These are phyloP conservation scores for Rhizophora mangle DNA, from an alignment of 345 rosid species.

Conservation along the genomic window DNA sequence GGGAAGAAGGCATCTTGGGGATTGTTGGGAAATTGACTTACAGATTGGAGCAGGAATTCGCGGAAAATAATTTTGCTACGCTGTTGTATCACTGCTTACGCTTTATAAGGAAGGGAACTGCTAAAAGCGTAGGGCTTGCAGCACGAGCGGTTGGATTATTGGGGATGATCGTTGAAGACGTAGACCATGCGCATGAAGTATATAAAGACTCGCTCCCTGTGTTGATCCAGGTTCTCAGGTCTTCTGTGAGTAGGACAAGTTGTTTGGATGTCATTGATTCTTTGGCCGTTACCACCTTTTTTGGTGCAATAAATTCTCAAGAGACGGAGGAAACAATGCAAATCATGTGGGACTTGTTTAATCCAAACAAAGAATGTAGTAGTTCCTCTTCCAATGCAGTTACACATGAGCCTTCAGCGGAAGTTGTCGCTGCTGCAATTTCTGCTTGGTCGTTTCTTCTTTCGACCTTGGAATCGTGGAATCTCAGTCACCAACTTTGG, in stretches of 20 bases:
- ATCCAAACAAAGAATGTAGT: too few species aligned
- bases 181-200: slow-evolving; percentile 2
- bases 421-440: slow-evolving; percentile 5
- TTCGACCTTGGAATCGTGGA: neutral
- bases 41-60: neutral
- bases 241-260: neutral
- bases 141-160: neutral
- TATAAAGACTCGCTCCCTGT: slow-evolving; percentile 3
- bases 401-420: neutral
- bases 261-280: neutral
- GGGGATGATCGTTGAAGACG: slow-evolving; percentile 3
- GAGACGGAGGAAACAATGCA: slow-evolving; percentile 1
- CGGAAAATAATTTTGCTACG: slow-evolving; percentile 1
- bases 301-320: neutral
- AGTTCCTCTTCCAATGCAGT: too few species aligned
- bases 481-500: slow-evolving; percentile 3
- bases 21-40: slow-evolving; percentile 7
- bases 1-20: neutral
- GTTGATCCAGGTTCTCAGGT: neutral
- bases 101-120: neutral
- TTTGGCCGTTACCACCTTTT: neutral
- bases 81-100: slow-evolving; percentile 4
- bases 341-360: slow-evolving; percentile 7
- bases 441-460: slow-evolving; percentile 19
- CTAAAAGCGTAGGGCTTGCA: neutral